Conservation (phyloP, 2,329 filamentous ascomycete species). For the Claviceps citrina region DNA sequence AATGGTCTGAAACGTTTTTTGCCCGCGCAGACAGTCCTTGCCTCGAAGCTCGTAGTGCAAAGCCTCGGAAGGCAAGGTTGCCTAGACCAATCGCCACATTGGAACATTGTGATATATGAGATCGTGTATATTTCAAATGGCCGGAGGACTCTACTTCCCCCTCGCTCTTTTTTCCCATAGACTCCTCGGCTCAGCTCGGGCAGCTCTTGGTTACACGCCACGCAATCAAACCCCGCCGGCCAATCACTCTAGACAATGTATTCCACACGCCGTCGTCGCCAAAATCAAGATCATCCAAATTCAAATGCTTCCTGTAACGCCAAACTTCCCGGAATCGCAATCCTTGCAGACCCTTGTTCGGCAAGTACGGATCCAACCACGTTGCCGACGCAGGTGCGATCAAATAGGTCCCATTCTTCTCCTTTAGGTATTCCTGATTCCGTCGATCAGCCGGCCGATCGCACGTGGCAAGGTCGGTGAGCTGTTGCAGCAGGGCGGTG, state of each 20-base stretch:
- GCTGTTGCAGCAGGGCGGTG: conserved; percentile 40
- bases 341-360: conserved; percentile 42
- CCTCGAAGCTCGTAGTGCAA: background rate
- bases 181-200: conserved; percentile 1
- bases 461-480: conserved; percentile 46
- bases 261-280: conserved; percentile 60
- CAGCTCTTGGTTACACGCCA: conserved; percentile 54
- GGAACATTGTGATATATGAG: too few species aligned
- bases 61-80: background rate
- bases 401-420: conserved; percentile 51
- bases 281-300: conserved; percentile 69
- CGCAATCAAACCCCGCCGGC: conserved; percentile 42
- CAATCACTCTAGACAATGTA: conserved; percentile 53
- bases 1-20: too few species aligned
- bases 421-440: conserved; percentile 41
- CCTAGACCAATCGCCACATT: too few species aligned
- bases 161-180: background rate
- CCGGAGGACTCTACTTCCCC: too few species aligned
- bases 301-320: conserved; percentile 52
- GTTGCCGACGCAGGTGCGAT: conserved; percentile 57
- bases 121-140: too few species aligned
- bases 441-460: conserved; percentile 41
- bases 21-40: background rate
- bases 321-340: conserved; percentile 55
- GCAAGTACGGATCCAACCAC: conserved; percentile 49